Conservation (phyloP, 2,329 filamentous ascomycete species). For the Aspergillus latus region DNA sequence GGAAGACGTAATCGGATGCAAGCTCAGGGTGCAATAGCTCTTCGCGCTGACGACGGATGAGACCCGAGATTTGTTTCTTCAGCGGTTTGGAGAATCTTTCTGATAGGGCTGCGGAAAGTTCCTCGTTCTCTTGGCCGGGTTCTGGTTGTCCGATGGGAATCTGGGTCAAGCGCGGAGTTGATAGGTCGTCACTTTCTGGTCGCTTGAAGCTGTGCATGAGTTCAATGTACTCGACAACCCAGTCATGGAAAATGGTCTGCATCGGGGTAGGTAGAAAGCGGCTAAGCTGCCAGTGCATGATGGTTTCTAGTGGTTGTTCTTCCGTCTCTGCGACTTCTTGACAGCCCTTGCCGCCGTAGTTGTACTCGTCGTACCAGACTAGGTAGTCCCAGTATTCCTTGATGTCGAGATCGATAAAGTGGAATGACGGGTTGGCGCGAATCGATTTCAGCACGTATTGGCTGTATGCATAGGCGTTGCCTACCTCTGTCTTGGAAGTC, state of each 20-base stretch:
- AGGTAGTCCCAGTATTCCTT: conserved; percentile 99
- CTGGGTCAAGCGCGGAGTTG: conserved; percentile 61
- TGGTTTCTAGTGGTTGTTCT: conserved; percentile 77
- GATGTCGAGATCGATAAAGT: conserved; percentile 95
- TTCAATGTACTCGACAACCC: conserved; percentile 92
- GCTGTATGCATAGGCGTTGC: conserved; percentile 93
- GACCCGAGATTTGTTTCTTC: conserved; percentile 78
- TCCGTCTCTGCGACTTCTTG: conserved; percentile 74
- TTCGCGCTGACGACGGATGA: conserved; percentile 82
- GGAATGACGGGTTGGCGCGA: conserved; percentile 90
- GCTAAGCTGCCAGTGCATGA: conserved; percentile 98
- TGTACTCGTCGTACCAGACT: conserved; percentile 98
- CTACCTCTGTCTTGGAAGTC: conserved; percentile 94
- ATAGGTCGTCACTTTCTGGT: conserved; percentile 60
- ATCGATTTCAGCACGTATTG: conserved; percentile 98
- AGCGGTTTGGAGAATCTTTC: conserved; percentile 83
- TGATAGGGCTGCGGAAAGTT: conserved; percentile 67
- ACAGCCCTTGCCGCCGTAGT: conserved; percentile 94
- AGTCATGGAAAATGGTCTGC: conserved; percentile 83
- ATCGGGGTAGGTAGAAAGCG: conserved; percentile 80
- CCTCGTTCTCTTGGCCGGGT: conserved; percentile 59
- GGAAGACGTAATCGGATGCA: conserved; percentile 83
- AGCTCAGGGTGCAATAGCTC: conserved; percentile 89
- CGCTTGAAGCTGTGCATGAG: conserved; percentile 88
- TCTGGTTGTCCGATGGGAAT: conserved; percentile 58